Conservation (phyloP, 2,329 filamentous ascomycete species). For the Chaetomium sp. region DNA sequence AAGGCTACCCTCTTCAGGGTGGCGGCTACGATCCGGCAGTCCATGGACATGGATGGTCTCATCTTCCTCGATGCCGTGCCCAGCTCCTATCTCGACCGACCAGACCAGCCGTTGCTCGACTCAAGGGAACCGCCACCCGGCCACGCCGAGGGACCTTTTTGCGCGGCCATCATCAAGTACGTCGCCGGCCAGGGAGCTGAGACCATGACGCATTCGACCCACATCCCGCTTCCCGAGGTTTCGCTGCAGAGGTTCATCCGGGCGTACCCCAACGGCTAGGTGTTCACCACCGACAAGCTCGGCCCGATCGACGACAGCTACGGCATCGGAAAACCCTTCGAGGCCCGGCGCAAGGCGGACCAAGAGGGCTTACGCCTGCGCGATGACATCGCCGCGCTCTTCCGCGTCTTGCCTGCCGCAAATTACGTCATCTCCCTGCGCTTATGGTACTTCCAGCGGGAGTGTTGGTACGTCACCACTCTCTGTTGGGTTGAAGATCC, state of each 20-base stretch:
- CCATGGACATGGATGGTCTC: slow-evolving; percentile 33
- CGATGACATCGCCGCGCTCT: slow-evolving; percentile 39
- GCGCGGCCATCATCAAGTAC: slow-evolving; percentile 29
- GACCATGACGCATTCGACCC: slow-evolving; percentile 26
- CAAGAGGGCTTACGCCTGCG: slow-evolving; percentile 7
- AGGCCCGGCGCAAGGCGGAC: slow-evolving; percentile 16
- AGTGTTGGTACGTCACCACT: slow-evolving; percentile 46
- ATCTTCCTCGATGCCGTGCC: slow-evolving; percentile 35
- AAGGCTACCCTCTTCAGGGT: slow-evolving; percentile 33
- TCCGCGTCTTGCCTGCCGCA: slow-evolving; percentile 40
- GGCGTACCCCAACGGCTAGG: slow-evolving; percentile 30
- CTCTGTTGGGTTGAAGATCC: slow-evolving; percentile 46
- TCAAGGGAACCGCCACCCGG: neutral
- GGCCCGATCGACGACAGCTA: slow-evolving; percentile 34
- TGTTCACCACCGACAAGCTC: slow-evolving; percentile 33
- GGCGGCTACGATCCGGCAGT: slow-evolving; percentile 27
- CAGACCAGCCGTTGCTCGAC: slow-evolving; percentile 19
- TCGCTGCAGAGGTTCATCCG: slow-evolving; percentile 33
- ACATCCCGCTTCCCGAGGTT: slow-evolving; percentile 28
- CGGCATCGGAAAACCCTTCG: slow-evolving; percentile 25
- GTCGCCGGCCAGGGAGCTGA: slow-evolving; percentile 14
- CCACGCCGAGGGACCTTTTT: slow-evolving; percentile 28
- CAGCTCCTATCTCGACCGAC: slow-evolving; percentile 24
- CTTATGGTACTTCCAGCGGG: slow-evolving; percentile 42
- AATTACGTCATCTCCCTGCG: slow-evolving; percentile 44